phyloP scores from a whole-genome alignment of 148 eudicot species.

The Amaranthus cruentus region DNA sequence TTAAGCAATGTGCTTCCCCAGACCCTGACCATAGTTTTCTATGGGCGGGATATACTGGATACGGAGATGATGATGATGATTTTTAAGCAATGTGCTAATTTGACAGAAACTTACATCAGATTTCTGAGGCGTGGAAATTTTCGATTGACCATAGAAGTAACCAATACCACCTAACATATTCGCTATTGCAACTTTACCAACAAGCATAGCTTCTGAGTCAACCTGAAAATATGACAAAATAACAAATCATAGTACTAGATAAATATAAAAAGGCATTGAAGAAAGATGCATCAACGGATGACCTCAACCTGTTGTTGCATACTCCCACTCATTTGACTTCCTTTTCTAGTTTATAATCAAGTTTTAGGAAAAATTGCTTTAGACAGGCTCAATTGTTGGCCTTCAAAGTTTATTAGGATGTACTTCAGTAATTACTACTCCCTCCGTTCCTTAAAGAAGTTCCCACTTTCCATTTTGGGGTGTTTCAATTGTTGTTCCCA shows the following conservation, averaged over 20 bases:
- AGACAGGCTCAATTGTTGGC: no score
- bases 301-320: conserved; percentile 6
- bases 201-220: conserved; percentile 46
- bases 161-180: conserved; percentile 96
- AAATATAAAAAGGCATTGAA: not conserved
- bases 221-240: conserved; percentile 41
- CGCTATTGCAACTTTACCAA: conserved; percentile 78
- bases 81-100: not conserved
- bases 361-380: no score
- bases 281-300: not conserved
- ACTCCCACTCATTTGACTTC: not conserved
- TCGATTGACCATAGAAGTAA: conserved; percentile 95
- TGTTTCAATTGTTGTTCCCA: no score
- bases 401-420: no score
- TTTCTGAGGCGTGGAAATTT: conserved; percentile 56
- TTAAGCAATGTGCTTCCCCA: not conserved
- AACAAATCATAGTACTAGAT: not conserved
- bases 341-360: not conserved
- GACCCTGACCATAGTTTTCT: no score
- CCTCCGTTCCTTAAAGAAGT: no score
- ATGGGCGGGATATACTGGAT: no score
- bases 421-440: no score
- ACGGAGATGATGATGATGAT: not conserved
- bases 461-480: no score
- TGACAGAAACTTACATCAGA: conserved; percentile 50